Base-by-base conservation (phyloP, 2,329 filamentous ascomycete species). In the Cercospora sp. region DNA sequence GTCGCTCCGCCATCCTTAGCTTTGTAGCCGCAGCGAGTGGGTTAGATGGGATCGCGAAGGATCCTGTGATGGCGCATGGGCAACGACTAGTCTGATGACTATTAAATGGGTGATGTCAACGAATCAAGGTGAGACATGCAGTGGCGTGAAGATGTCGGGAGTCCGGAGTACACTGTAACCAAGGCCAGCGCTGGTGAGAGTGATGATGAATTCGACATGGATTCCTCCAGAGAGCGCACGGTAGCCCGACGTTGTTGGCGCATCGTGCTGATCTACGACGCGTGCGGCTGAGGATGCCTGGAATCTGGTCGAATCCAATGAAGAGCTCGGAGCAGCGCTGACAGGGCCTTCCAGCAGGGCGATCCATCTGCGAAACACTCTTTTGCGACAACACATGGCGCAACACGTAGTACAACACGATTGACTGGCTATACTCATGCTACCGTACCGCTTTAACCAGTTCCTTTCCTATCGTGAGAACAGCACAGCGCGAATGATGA, bases 1-100 rank as follows among this genome's bases (percentile, higher is more conserved):
- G 67, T 31, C 68, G 67, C 36, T 67, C 71, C 23, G 72, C 57
- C 74, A 76, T 76, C 60, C 42, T 31, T 42, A 20, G 33, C 33
- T 61, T 36, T 23, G 16, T 28, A 18, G 16, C 23, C 59, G 33
- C 36, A 61, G 59, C 59, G 48, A 42, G 31, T 39, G 59, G 16
- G 36, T 20, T 39, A 26, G 26, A 30, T 58, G 16, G 53, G 13
- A 13, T 58, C 53, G 26, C 53, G 36, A 26, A 30, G 36, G n/a
- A 42, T 61, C 59, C 23, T 36, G 28, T 58, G 36, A 26, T 45
- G 59, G 36, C 20, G 59, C 59, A 58, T 30, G 53, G 20, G 53
- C 30, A 33, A 33, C 26, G 53, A 58, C 53, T 30, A 7, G 53
- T 10, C 53, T 58, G 30, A 16, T 58, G 53, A 30, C 20, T 57